Percentiles rank a stretch among this genome's conserved stretches.
Conservation (phyloP, 129 eudicot species). For the Arctium minus region DNA sequence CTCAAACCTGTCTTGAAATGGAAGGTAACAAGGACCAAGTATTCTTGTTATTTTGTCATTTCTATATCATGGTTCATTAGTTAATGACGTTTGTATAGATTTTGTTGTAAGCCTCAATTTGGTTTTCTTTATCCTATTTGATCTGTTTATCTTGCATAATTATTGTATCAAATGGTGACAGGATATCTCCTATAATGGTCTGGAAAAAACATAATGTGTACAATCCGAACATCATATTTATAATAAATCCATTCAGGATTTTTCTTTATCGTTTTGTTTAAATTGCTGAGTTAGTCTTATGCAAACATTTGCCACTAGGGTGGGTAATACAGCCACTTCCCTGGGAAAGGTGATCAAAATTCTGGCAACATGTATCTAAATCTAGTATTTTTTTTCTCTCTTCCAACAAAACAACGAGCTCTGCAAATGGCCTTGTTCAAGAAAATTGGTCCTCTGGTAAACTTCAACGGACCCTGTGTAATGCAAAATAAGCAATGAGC, state of each 20-base stretch:
- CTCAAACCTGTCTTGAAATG: not conserved
- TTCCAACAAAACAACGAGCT: slow-evolving; percentile 22
- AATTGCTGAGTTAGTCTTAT: slow-evolving; percentile 36
- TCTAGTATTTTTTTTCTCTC: slow-evolving; percentile 31
- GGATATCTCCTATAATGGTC: not conserved
- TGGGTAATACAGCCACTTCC: slow-evolving; percentile 26
- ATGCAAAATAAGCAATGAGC: slow-evolving; percentile 76
- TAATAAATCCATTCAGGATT: slow-evolving; percentile 2
- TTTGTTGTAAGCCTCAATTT: not conserved
- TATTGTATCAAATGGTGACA: not conserved
- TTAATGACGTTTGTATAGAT: not conserved
- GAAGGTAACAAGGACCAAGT: too few species aligned
- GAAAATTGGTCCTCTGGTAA: slow-evolving; percentile 13
- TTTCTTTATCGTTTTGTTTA: slow-evolving; percentile 6
- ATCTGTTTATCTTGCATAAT: not conserved
- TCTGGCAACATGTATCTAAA: slow-evolving; percentile 45
- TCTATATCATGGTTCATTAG: not conserved
- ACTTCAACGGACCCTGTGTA: slow-evolving; percentile 59
- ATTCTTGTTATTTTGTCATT: not conserved
- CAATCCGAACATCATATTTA: slow-evolving; percentile 19
- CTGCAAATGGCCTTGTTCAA: not conserved
- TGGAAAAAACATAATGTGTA: slow-evolving; percentile 5
- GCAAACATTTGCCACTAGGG: slow-evolving; percentile 43
- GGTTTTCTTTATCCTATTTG: not conserved
- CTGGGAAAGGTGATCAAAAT: slow-evolving; percentile 36